Evolutionary conservation across 345 rosid species (phyloP), one percentile per base, ranked within the genome.

Genomic region (Limnanthes douglasii): DNA sequence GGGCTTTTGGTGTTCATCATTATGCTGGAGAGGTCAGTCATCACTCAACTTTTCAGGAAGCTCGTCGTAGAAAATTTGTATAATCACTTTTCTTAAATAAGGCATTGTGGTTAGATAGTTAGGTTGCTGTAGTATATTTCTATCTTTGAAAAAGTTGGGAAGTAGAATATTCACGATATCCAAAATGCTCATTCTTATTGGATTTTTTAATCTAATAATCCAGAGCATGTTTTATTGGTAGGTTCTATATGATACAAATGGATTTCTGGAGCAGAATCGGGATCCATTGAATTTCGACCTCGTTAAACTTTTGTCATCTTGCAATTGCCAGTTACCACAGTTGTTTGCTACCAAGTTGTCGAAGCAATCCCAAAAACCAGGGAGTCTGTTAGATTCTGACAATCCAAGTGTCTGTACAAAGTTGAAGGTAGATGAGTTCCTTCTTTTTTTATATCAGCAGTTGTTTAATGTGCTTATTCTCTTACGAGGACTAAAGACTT

Each of bases 21-120:
- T 88, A 83, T 68, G 97, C 97, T 5, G 97, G 97, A 49, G 84
- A 83, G 95, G 95, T 88, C 31, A 69, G 81, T 45, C n/a, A n/a
- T n/a, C n/a, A 32, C 40, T 31, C 61, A 56, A 56, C 61, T 56
- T 56, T 56, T 56, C 36, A 54, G n/a, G n/a, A n/a, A n/a, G n/a
- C n/a, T n/a, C n/a, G n/a, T n/a, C n/a, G n/a, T n/a, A n/a, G n/a
- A n/a, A n/a, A n/a, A n/a, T n/a, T n/a, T n/a, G n/a, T n/a, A n/a
- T n/a, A n/a, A n/a, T n/a, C n/a, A n/a, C n/a, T n/a, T n/a, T n/a
- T n/a, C n/a, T n/a, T n/a, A n/a, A n/a, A n/a, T n/a, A n/a, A n/a
- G n/a, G n/a, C n/a, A n/a, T n/a, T n/a, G n/a, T n/a, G n/a, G n/a
- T n/a, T n/a, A n/a, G n/a, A n/a, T n/a, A n/a, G n/a, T n/a, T n/a